Evolutionary conservation across 116 monocot genomes (phyloP).

Genomic region (Thalassia testudinum): DNA sequence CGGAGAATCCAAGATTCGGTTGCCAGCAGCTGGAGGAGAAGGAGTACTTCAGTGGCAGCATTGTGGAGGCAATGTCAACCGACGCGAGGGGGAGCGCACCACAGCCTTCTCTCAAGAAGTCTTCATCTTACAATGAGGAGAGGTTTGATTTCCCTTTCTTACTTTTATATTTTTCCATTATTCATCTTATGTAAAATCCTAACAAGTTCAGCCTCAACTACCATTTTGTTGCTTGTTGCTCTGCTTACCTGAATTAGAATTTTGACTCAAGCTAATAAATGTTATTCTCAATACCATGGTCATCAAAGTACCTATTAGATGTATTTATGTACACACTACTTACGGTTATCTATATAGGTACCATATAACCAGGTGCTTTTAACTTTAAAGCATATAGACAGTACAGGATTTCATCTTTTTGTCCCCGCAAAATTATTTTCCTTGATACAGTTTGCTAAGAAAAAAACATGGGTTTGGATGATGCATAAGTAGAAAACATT

Average conservation of each 20-base stretch:
- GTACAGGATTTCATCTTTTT: neutral
- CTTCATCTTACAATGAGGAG: slow-evolving; percentile 71
- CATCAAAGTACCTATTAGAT: too few species aligned
- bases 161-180: neutral
- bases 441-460: neutral
- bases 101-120: slow-evolving; percentile 51
- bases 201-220: too few species aligned
- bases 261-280: too few species aligned
- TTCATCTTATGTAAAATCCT: neutral
- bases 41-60: slow-evolving; percentile 98
- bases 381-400: too few species aligned
- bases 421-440: neutral
- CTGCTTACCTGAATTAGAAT: neutral
- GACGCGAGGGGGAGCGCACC: slow-evolving; percentile 1
- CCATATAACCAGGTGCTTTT: too few species aligned
- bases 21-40: slow-evolving; percentile 54
- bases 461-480: neutral
- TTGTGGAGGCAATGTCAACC: slow-evolving; percentile 39
- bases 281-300: too few species aligned
- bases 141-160: slow-evolving; percentile 22
- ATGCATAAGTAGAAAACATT: neutral
- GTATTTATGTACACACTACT: too few species aligned
- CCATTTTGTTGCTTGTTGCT: neutral
- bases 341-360: too few species aligned
- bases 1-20: slow-evolving; percentile 32